Evolutionary conservation across 176 grass and related monocot species (phyloP).

Genomic region (Luzula sylvatica): DNA sequence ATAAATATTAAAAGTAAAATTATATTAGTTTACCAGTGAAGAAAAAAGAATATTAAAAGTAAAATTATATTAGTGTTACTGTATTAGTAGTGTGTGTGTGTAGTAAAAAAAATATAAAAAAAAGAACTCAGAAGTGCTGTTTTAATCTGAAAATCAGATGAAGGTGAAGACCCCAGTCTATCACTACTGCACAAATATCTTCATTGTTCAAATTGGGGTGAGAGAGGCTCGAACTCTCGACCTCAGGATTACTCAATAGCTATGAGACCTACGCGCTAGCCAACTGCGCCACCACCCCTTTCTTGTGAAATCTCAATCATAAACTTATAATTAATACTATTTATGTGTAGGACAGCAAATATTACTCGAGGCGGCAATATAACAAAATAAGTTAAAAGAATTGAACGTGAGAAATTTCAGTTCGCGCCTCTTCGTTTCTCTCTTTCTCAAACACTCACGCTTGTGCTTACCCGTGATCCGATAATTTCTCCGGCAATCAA

Average conservation of each 20-base stretch:
- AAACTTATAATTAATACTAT: too few relatives aligned
- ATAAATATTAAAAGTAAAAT: too few relatives aligned
- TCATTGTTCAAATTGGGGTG: not conserved
- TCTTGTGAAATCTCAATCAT: not conserved
- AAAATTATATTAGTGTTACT: too few relatives aligned
- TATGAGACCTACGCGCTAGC: slow-evolving; percentile 75
- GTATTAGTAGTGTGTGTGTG: too few relatives aligned
- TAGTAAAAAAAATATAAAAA: too few relatives aligned
- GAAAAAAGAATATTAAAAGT: too few relatives aligned
- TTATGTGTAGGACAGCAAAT: not conserved
- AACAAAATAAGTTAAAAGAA: not conserved
- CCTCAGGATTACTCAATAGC: slow-evolving; percentile 24
- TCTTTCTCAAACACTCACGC: not conserved
- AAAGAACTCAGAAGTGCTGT: slow-evolving; percentile 21
- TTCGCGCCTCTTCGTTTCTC: not conserved
- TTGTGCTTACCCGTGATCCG: too few relatives aligned
- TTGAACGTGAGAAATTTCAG: not conserved
- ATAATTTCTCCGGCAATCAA: too few relatives aligned
- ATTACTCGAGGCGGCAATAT: slow-evolving; percentile 22
- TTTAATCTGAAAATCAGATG: slow-evolving; percentile 10
- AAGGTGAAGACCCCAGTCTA: slow-evolving; percentile 25
- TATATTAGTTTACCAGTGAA: too few relatives aligned
- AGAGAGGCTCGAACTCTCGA: slow-evolving; percentile 22
- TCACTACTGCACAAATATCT: slow-evolving; percentile 17
- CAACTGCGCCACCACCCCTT: slow-evolving; percentile 44